Base-by-base conservation (phyloP, 495 filamentous ascomycete genomes). In the Lepraria neglecta region DNA sequence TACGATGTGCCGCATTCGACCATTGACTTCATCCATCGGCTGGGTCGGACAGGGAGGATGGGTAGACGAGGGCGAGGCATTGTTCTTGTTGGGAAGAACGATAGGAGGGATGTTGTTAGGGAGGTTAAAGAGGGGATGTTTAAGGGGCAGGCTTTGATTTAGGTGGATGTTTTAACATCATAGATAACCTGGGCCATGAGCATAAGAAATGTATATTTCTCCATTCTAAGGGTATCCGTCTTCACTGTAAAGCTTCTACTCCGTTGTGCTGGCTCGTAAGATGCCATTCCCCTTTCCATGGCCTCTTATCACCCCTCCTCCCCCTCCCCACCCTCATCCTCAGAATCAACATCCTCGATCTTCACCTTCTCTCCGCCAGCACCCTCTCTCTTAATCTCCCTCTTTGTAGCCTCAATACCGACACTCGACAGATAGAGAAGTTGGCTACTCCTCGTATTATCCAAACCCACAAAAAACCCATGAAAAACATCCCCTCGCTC, bases 41-140 rank as follows among this genome's bases (percentile, higher is more conserved):
- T 97, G 24, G 94, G 94, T 54, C 79, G 94, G 65, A 89, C 91
- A 0, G 94, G 94, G 19, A 80, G 94, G 35, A 97, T 97, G 94
- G 90, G 90, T 3, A 82, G 90, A 67, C 81, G 94, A 70, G 95
- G 94, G 45, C 80, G 91, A 64, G 94, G 90, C 28, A 82, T 96
- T 63, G 90, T 97, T 45, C 74, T 98, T 50, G 89, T 96, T 12
- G 94, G 92, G 62, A 92, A 85, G 75, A 80, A 88, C 64, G 95
- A 97, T 71, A 77, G 95, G 60, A 87, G 87, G 71, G 92, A 97
- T 75, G 81, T 97, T 38, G 89, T 97, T 38, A 85, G 83, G 28
- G 95, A 97, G 77, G 91, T 98, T 27, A 87, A 87, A 71, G 90
- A 96, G 71, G 91, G 87, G 42, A 96, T 97, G 92, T 97, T 87